These are phyloP conservation scores for Fusarium sp. DNA, from an alignment of 2,329 filamentous ascomycete genomes.

Conservation along the genomic window DNA sequence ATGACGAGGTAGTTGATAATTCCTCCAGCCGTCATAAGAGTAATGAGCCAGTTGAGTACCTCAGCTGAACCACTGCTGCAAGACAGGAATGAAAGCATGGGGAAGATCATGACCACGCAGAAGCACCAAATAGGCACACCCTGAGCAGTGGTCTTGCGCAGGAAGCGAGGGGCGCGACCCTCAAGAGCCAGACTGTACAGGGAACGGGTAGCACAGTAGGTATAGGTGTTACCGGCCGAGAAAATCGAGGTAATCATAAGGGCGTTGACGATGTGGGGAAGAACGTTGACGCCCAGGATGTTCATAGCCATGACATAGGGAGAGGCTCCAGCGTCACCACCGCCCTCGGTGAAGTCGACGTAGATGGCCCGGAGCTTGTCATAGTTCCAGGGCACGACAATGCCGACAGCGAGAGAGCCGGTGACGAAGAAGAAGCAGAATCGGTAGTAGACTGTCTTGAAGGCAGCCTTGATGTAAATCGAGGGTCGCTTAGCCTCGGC, in stretches of 20 bases:
- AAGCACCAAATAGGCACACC: constrained; percentile 73
- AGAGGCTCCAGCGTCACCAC: constrained; percentile 65
- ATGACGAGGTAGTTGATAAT: constrained; percentile 73
- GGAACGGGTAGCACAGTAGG: constrained; percentile 63
- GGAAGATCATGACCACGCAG: constrained; percentile 64
- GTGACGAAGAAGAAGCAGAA: constrained; percentile 79
- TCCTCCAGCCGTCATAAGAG: constrained; percentile 67
- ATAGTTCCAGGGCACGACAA: constrained; percentile 75
- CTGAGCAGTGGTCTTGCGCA: constrained; percentile 69
- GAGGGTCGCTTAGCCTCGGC: constrained; percentile 76
- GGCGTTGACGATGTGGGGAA: constrained; percentile 71
- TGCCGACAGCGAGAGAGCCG: constrained; percentile 74
- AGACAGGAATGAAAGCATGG: constrained; percentile 65
- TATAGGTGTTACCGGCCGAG: constrained; percentile 64
- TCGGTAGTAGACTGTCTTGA: constrained; percentile 79
- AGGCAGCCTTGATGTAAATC: constrained; percentile 74
- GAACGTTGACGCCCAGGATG: constrained; percentile 63
- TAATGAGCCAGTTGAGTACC: constrained; percentile 67
- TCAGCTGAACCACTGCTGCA: constrained; percentile 61
- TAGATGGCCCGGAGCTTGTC: constrained; percentile 64
- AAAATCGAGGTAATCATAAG: constrained; percentile 58
- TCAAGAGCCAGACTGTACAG: constrained; percentile 64
- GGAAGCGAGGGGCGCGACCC: constrained; percentile 62
- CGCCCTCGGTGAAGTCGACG: constrained; percentile 50
- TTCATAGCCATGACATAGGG: constrained; percentile 74